Conservation (phyloP, 805 yeast genomes). For the Lipomyces mesembrius region DNA sequence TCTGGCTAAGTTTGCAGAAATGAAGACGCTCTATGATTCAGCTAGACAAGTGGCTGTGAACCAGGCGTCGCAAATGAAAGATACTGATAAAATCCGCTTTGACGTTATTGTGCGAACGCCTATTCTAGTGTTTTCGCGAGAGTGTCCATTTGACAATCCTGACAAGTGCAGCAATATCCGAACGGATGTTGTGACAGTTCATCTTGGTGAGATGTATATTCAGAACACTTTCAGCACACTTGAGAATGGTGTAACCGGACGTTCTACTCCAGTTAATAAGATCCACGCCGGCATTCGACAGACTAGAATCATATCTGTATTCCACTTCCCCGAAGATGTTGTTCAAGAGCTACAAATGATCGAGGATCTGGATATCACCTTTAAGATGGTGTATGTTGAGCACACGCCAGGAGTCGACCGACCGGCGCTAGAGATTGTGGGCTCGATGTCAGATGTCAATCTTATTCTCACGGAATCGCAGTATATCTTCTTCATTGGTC, state of each 20-base stretch:
- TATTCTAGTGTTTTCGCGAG: conserved; percentile 73
- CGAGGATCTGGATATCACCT: conserved; percentile 60
- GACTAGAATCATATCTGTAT: conserved; percentile 66
- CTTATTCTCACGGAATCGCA: conserved; percentile 39
- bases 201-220: conserved; percentile 82
- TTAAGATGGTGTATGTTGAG: conserved; percentile 47
- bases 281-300: conserved; percentile 74
- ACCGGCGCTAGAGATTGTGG: conserved; percentile 38
- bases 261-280: conserved; percentile 52
- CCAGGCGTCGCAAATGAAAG: conserved; percentile 69
- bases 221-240: conserved; percentile 59
- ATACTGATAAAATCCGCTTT: conserved; percentile 65
- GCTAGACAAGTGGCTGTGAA: conserved; percentile 88
- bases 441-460: conserved; percentile 40
- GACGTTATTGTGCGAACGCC: conserved; percentile 81
- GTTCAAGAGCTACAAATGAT: conserved; percentile 66
- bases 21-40: conserved; percentile 87
- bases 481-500: conserved; percentile 37
- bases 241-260: conserved; percentile 37
- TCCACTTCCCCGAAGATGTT: conserved; percentile 53
- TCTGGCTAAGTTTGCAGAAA: conserved; percentile 72
- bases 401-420: conserved; percentile 36
- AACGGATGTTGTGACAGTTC: conserved; percentile 68
- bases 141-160: conserved; percentile 46
- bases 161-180: conserved; percentile 45